A percentile compares a stretch with the other conserved stretches of the same genome.
Conservation (phyloP, 441 rosid species). For the Aquilaria agallochum region DNA sequence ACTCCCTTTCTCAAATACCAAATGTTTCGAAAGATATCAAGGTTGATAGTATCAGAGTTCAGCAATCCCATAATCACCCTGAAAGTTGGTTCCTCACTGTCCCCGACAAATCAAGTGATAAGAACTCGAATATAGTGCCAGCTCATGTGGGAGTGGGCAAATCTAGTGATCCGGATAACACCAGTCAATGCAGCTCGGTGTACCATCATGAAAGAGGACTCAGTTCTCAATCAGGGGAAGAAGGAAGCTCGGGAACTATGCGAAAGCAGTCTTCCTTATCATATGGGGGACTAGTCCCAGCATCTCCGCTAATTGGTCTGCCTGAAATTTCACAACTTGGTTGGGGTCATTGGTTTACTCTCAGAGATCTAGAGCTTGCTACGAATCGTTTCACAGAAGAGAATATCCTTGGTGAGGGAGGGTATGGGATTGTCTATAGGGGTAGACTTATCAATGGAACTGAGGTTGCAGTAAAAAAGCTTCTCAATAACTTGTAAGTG, state of each 20-base stretch:
- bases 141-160: conserved; percentile 58
- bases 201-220: conserved; percentile 66
- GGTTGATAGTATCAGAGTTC: conserved; percentile 65
- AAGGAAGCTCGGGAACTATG: conserved; percentile 69
- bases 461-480: conserved; percentile 95
- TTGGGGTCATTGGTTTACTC: conserved; percentile 99
- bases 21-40: conserved; percentile 77
- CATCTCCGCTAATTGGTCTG: conserved; percentile 85
- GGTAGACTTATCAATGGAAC: conserved; percentile 86
- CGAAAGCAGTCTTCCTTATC: conserved; percentile 54
- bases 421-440: conserved; percentile 91
- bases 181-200: conserved; percentile 71
- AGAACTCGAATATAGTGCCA: conserved; percentile 54
- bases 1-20: conserved; percentile 71
- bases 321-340: conserved; percentile 94
- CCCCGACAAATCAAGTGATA: conserved; percentile 63
- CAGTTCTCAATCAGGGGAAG: conserved; percentile 85
- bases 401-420: conserved; percentile 96
- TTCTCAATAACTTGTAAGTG: conserved; percentile 91
- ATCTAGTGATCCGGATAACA: conserved; percentile 73
- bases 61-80: conserved; percentile 33
- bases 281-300: conserved; percentile 51
- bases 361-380: conserved; percentile 94
- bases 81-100: conserved; percentile 31
- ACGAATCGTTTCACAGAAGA: conserved; percentile 75